Evolutionary conservation across 2,329 filamentous ascomycete species (phyloP).

Genomic region (Alternaria triticina): DNA sequence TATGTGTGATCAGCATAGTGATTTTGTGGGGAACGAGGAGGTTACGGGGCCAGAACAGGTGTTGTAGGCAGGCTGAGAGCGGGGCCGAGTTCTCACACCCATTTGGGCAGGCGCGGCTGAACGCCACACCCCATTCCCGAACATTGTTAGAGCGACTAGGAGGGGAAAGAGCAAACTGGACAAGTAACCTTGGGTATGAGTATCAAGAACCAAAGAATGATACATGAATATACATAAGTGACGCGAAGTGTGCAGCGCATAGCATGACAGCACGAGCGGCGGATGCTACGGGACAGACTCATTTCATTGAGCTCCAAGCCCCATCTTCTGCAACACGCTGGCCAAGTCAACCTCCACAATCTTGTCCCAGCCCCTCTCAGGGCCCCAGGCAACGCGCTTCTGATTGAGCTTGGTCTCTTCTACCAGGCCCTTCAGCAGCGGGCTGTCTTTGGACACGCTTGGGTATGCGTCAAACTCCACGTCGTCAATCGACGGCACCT

Average conservation of each 20-base stretch:
- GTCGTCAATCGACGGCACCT: constrained; percentile 62
- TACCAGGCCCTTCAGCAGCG: constrained; percentile 68
- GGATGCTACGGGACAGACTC: not conserved
- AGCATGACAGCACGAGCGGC: not conserved
- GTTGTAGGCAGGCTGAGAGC: not conserved
- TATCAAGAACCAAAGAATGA: not conserved
- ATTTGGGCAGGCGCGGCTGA: not conserved
- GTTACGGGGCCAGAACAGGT: too few species aligned
- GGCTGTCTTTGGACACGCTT: constrained; percentile 68
- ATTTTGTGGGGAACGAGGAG: too few species aligned
- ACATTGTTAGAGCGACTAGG: not conserved
- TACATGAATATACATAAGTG: not conserved
- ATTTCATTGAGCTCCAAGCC: constrained; percentile 3
- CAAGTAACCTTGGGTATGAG: not conserved
- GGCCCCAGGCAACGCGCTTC: constrained; percentile 69
- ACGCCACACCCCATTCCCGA: not conserved
- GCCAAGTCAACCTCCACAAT: constrained; percentile 40
- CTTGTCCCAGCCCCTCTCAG: constrained; percentile 67
- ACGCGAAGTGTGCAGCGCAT: not conserved
- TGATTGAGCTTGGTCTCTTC: constrained; percentile 57
- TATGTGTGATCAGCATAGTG: too few species aligned
- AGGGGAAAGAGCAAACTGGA: not conserved
- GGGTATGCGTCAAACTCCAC: constrained; percentile 75
- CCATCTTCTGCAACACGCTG: constrained; percentile 35
- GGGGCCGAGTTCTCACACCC: not conserved